These are phyloP conservation scores for Combretum micranthum DNA, from an alignment of 345 rosid genomes.

Conservation along the genomic window DNA sequence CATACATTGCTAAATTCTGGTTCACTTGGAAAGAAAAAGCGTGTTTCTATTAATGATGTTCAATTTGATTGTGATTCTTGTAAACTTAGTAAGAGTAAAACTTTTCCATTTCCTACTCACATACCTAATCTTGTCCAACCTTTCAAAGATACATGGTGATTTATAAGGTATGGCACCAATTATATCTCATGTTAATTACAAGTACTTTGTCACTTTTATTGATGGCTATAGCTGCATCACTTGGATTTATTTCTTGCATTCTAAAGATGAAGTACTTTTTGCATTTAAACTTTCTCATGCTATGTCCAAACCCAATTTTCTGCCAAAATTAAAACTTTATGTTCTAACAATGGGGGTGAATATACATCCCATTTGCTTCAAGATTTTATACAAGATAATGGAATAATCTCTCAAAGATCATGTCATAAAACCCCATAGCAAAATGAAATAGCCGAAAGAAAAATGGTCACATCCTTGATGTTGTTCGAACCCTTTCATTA, in stretches of 20 bases:
- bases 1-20: not conserved
- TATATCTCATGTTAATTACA: not conserved
- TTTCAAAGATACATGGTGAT: too few species aligned
- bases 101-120: not conserved
- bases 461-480: not conserved
- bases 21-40: not conserved
- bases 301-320: not conserved
- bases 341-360: not conserved
- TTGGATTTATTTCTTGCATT: not conserved
- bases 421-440: not conserved
- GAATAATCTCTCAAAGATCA: not conserved
- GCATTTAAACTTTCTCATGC: not conserved
- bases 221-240: not conserved
- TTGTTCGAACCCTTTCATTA: too few species aligned
- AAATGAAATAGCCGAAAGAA: not conserved
- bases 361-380: conserved; percentile 5
- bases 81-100: not conserved
- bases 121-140: too few species aligned
- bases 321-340: not conserved
- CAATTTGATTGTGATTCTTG: not conserved
- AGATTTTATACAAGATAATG: not conserved
- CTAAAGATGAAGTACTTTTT: not conserved
- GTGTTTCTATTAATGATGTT: not conserved
- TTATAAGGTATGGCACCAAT: too few species aligned
- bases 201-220: not conserved